A percentile compares a stretch with the other conserved stretches of the same genome.
Conservation (phyloP, 2,329 filamentous ascomycete genomes). For the Chalara sp. region DNA sequence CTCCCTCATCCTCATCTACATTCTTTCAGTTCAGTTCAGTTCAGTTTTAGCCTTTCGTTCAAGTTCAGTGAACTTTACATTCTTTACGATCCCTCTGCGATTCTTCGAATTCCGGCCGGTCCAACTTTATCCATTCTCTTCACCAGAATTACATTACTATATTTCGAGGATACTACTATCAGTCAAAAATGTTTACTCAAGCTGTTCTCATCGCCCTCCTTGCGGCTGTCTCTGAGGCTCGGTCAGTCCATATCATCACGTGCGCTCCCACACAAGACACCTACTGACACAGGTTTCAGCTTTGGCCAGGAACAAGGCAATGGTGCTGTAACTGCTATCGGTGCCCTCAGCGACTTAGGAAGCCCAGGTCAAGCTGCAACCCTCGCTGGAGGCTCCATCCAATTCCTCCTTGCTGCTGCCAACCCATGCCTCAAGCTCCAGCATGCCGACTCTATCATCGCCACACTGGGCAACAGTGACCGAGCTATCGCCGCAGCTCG, state of each 20-base stretch:
- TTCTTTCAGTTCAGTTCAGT: not conserved
- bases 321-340: constrained; percentile 46
- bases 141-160: constrained; percentile 4
- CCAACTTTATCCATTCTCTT: constrained; percentile 10
- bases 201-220: constrained; percentile 18
- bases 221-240: constrained; percentile 23
- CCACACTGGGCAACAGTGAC: constrained; percentile 51
- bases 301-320: constrained; percentile 55
- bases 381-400: constrained; percentile 54
- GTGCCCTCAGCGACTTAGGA: constrained; percentile 46
- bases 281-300: constrained; percentile 23
- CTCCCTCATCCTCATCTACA: not conserved
- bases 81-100: constrained; percentile 17
- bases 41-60: constrained; percentile 1
- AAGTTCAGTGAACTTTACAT: constrained; percentile 27
- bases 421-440: constrained; percentile 58
- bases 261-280: not conserved
- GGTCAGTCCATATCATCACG: constrained; percentile 12
- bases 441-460: constrained; percentile 58
- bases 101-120: constrained; percentile 18
- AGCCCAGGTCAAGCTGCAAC: constrained; percentile 54
- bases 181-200: constrained; percentile 20
- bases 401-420: constrained; percentile 55
- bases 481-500: constrained; percentile 55
- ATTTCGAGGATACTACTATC: not conserved